Conservation (phyloP, 352 stramenopile species). For the Hyaloperonospora brassicae region DNA sequence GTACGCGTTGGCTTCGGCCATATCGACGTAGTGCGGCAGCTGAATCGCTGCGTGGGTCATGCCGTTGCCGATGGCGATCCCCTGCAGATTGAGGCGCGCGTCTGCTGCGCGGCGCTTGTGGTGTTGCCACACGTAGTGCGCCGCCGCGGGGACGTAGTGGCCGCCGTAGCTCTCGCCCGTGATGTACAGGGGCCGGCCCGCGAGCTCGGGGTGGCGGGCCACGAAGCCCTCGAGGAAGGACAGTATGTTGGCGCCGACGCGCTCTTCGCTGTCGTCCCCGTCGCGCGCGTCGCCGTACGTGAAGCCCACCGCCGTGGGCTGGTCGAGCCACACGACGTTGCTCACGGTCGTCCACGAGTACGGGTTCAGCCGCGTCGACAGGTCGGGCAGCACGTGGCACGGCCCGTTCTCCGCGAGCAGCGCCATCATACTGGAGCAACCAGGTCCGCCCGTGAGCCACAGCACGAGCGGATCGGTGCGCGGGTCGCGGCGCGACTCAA, state of each 20-base stretch:
- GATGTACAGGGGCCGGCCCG: slow-evolving; percentile 50
- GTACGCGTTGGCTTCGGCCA: slow-evolving; percentile 56
- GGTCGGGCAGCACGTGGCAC: slow-evolving; percentile 40
- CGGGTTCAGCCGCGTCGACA: slow-evolving; percentile 41
- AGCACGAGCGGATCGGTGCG: slow-evolving; percentile 47
- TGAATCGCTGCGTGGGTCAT: slow-evolving; percentile 47
- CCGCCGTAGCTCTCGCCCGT: slow-evolving; percentile 64
- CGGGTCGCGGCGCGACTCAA: slow-evolving; percentile 42
- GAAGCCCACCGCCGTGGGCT: slow-evolving; percentile 49
- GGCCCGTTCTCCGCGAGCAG: slow-evolving; percentile 60
- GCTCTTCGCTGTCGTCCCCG: slow-evolving; percentile 32
- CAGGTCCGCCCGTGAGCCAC: slow-evolving; percentile 55
- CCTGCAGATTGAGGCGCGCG: slow-evolving; percentile 40
- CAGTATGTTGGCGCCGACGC: slow-evolving; percentile 64
- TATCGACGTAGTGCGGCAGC: slow-evolving; percentile 31
- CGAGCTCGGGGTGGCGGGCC: slow-evolving; percentile 48
- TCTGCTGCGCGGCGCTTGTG: slow-evolving; percentile 37
- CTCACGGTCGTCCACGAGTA: slow-evolving; percentile 56
- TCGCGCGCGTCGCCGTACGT: slow-evolving; percentile 39
- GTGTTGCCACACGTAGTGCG: slow-evolving; percentile 46
- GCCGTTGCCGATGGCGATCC: slow-evolving; percentile 45
- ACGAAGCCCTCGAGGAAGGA: slow-evolving; percentile 63
- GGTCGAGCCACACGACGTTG: slow-evolving; percentile 69
- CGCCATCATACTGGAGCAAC: slow-evolving; percentile 54
- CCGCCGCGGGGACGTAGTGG: slow-evolving; percentile 54